These are phyloP conservation scores for Tolypocladium pustulatum DNA, from an alignment of 2,329 filamentous ascomycete genomes.

Conservation along the genomic window DNA sequence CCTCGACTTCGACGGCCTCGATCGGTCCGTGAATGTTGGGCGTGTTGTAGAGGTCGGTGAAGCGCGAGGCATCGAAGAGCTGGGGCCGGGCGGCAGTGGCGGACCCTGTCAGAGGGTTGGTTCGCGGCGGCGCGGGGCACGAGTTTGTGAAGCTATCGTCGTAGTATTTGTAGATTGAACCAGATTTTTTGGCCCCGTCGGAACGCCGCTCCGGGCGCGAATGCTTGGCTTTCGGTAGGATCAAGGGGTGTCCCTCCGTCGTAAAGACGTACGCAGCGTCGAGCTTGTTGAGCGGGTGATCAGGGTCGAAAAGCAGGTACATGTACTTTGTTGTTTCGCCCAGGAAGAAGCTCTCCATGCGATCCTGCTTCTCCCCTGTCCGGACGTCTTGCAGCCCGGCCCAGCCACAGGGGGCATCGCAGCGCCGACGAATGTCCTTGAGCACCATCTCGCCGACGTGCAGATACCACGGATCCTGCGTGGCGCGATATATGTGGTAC, in stretches of 20 bases:
- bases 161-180: constrained; percentile 23
- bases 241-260: constrained; percentile 87
- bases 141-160: constrained; percentile 40
- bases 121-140: constrained; percentile 50
- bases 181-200: constrained; percentile 5
- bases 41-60: constrained; percentile 72
- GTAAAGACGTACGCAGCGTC: constrained; percentile 89
- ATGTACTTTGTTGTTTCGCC: constrained; percentile 95
- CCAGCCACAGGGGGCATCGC: constrained; percentile 89
- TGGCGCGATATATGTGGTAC: constrained; percentile 91
- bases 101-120: constrained; percentile 62
- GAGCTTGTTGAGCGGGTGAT: constrained; percentile 77
- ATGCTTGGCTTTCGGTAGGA: constrained; percentile 51
- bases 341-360: constrained; percentile 98
- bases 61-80: constrained; percentile 78
- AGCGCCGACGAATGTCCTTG: constrained; percentile 76
- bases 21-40: constrained; percentile 48
- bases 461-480: constrained; percentile 90
- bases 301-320: constrained; percentile 77
- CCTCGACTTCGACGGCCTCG: constrained; percentile 27
- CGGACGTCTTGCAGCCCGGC: constrained; percentile 76
- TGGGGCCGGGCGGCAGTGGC: constrained; percentile 69
- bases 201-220: constrained; percentile 3
- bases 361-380: constrained; percentile 76
- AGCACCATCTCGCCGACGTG: constrained; percentile 94